A percentile compares a stretch with the other conserved stretches of the same genome.
Conservation (phyloP, 768 basidiomycete genomes). For the Solioccasus polychromus region DNA sequence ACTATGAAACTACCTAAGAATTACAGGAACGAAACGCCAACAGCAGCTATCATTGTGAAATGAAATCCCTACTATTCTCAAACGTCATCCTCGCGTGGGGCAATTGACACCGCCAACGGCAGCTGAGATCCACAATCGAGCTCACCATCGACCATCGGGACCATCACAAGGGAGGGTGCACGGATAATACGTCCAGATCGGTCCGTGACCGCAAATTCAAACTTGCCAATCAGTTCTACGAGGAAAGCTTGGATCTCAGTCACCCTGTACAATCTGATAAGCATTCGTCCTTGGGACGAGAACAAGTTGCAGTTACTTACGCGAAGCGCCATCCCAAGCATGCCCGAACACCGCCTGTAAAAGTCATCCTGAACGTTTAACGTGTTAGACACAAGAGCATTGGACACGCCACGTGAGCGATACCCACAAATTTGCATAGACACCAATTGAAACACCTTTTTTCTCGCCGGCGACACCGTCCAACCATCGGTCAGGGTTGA, state of each 20-base stretch:
- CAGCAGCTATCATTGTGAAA: too few species aligned
- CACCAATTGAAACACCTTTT: constrained; percentile 22
- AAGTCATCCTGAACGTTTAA: constrained; percentile 16
- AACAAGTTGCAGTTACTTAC: constrained; percentile 14
- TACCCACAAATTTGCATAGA: constrained; percentile 29
- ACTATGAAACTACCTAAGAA: too few species aligned
- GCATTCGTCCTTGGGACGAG: not conserved
- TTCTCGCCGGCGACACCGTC: constrained; percentile 14
- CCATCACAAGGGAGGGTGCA: constrained; percentile 31
- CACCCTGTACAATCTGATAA: constrained; percentile 26
- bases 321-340: constrained; percentile 29
- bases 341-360: constrained; percentile 11
- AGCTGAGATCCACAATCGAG: constrained; percentile 29
- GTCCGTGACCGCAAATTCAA: constrained; percentile 44
- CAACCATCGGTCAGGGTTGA: constrained; percentile 32
- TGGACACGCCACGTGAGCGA: not conserved
- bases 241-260: constrained; percentile 58
- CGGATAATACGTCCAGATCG: constrained; percentile 27
- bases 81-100: constrained; percentile 1
- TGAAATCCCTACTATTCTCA: not conserved
- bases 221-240: constrained; percentile 51
- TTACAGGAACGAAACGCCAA: too few species aligned
- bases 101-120: constrained; percentile 29
- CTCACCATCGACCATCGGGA: constrained; percentile 35
- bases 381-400: not conserved